Conservation (phyloP, 2,329 filamentous ascomycete species). For the Botrytis hyacinthi region DNA sequence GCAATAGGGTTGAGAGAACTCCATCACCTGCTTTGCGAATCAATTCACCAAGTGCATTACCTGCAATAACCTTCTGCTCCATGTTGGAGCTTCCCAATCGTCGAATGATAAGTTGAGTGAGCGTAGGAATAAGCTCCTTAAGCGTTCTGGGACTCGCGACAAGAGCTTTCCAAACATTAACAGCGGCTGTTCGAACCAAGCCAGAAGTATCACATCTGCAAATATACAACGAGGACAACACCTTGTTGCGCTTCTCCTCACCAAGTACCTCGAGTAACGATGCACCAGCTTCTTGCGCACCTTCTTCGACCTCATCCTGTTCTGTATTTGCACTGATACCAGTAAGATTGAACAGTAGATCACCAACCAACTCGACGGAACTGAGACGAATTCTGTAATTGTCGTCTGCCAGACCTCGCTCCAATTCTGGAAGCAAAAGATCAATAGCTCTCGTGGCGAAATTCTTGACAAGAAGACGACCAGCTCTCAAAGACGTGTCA, state of each 20-base stretch:
- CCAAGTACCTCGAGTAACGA: slow-evolving; percentile 94
- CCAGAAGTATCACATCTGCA: slow-evolving; percentile 96
- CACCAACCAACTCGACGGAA: slow-evolving; percentile 95
- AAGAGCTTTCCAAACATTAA: slow-evolving; percentile 94
- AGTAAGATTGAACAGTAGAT: slow-evolving; percentile 95
- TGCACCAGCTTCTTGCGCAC: slow-evolving; percentile 79
- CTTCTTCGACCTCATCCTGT: slow-evolving; percentile 76
- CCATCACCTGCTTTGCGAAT: slow-evolving; percentile 96
- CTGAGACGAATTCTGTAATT: slow-evolving; percentile 97
- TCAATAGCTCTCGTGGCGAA: slow-evolving; percentile 95
- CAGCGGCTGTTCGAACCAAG: slow-evolving; percentile 82
- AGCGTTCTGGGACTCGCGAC: slow-evolving; percentile 89
- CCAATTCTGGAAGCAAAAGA: slow-evolving; percentile 87
- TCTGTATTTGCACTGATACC: slow-evolving; percentile 82
- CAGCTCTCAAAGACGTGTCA: slow-evolving; percentile 92
- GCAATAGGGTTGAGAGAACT: slow-evolving; percentile 81
- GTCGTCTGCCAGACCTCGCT: slow-evolving; percentile 94
- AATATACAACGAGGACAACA: slow-evolving; percentile 94
- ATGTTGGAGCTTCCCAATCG: slow-evolving; percentile 93
- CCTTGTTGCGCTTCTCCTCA: slow-evolving; percentile 94
- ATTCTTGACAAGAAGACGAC: slow-evolving; percentile 94
- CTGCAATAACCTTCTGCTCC: slow-evolving; percentile 98
- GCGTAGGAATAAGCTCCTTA: slow-evolving; percentile 91
- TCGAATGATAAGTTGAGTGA: slow-evolving; percentile 91
- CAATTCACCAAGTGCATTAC: slow-evolving; percentile 92